These are phyloP conservation scores for Epichloe festucae DNA, from an alignment of 2,329 filamentous ascomycete species.

Conservation along the genomic window DNA sequence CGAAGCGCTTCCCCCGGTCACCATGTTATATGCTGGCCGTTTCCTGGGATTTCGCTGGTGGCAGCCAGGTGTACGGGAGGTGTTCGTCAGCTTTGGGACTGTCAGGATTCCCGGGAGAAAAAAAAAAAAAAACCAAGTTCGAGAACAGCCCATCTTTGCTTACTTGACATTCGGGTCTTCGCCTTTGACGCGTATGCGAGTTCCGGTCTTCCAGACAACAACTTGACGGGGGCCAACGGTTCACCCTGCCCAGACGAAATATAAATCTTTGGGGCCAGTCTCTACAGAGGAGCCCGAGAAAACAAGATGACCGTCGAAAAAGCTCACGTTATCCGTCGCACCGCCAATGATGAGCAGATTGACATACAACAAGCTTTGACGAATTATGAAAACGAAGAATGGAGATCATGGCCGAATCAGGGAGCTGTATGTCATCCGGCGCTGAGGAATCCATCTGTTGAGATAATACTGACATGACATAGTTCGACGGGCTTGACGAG, in stretches of 20 bases:
- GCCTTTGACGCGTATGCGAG: background rate
- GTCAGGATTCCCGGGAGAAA: background rate
- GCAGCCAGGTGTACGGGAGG: background rate
- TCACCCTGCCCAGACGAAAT: background rate
- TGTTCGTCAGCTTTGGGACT: background rate
- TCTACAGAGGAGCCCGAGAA: background rate
- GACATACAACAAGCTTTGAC: conserved; percentile 13
- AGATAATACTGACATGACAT: background rate
- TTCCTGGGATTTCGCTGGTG: background rate
- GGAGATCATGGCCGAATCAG: conserved; percentile 34
- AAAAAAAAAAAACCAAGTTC: too few relatives aligned
- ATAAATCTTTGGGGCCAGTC: background rate
- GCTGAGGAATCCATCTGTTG: background rate
- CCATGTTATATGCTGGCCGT: background rate
- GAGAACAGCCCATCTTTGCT: background rate
- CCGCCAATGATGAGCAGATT: conserved; percentile 14
- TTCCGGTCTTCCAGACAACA: background rate
- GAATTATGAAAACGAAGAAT: conserved; percentile 20
- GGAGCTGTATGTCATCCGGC: conserved; percentile 24
- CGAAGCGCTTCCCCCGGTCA: background rate
- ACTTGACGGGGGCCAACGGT: background rate
- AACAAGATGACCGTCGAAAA: conserved; percentile 11
- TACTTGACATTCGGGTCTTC: background rate
- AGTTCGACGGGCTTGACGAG: conserved; percentile 59
- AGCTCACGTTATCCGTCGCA: conserved; percentile 15